These are phyloP conservation scores for Schwanniomyces sp. DNA, from an alignment of 805 yeast species.

Conservation along the genomic window DNA sequence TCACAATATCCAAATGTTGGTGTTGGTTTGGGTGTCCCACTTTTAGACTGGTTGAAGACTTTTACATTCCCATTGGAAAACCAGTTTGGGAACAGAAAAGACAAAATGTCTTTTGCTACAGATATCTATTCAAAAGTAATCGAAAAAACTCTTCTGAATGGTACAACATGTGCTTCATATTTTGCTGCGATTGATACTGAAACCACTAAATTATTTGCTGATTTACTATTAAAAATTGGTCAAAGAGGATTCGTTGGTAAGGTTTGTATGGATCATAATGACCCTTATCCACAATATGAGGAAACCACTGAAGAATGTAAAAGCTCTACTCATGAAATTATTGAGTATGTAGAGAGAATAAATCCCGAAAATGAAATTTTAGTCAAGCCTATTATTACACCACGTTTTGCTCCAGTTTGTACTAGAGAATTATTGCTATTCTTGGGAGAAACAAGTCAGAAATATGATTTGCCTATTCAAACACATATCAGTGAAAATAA, in stretches of 20 bases:
- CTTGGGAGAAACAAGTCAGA: slow-evolving; percentile 59
- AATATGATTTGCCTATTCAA: slow-evolving; percentile 65
- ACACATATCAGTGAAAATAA: slow-evolving; percentile 88
- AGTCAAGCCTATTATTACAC: slow-evolving; percentile 80
- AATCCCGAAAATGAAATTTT: slow-evolving; percentile 52
- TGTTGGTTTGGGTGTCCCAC: slow-evolving; percentile 79
- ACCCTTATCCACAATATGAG: slow-evolving; percentile 63
- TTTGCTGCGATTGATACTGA: slow-evolving; percentile 84
- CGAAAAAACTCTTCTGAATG: slow-evolving; percentile 66
- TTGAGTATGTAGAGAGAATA: slow-evolving; percentile 52
- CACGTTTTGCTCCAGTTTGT: slow-evolving; percentile 92
- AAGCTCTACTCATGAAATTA: slow-evolving; percentile 52
- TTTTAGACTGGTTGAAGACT: slow-evolving; percentile 83
- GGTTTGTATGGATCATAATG: slow-evolving; percentile 88
- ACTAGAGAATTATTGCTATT: slow-evolving; percentile 57
- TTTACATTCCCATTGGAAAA: slow-evolving; percentile 91
- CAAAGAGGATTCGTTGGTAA: slow-evolving; percentile 92
- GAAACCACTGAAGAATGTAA: slow-evolving; percentile 59
- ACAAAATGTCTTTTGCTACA: slow-evolving; percentile 52
- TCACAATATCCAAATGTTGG: slow-evolving; percentile 46
- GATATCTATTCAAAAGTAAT: slow-evolving; percentile 68
- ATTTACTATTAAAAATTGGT: slow-evolving; percentile 61
- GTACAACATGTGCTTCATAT: slow-evolving; percentile 92
- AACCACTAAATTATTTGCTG: slow-evolving; percentile 76
- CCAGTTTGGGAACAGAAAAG: slow-evolving; percentile 47